phyloP scores from a whole-genome alignment of 1,284 basidiomycete species.

The Puccinia horiana region DNA sequence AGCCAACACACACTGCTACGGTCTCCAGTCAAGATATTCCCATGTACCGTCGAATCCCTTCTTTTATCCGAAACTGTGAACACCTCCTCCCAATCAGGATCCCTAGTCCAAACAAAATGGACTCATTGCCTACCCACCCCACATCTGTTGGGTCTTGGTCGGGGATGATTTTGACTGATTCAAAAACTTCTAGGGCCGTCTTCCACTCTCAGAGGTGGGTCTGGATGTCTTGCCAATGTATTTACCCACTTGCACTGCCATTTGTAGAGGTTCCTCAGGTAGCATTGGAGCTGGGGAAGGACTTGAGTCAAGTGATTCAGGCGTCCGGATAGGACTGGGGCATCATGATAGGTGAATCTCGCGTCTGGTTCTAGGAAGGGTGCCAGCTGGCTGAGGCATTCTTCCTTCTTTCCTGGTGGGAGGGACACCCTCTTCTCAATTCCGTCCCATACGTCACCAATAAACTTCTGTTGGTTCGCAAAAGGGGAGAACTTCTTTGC shows the following conservation, averaged over 20 bases:
- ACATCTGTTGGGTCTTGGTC: background rate
- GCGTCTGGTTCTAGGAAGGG: background rate
- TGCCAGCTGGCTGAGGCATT: background rate
- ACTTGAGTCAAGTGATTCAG: background rate
- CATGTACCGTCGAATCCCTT: background rate
- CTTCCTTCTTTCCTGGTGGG: too few species aligned
- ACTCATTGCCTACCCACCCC: background rate
- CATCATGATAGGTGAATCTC: background rate
- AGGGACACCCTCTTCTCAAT: too few species aligned
- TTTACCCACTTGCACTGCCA: background rate
- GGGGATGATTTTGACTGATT: background rate
- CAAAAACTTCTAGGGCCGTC: background rate
- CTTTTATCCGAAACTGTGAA: too few species aligned
- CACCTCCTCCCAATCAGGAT: too few species aligned
- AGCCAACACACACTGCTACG: background rate
- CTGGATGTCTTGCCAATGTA: background rate
- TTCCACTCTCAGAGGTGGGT: background rate
- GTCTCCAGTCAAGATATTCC: background rate
- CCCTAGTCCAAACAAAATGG: too few species aligned
- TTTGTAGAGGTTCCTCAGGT: background rate
- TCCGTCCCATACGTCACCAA: too few species aligned
- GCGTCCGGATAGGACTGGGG: too few species aligned
- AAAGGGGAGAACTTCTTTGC: slow-evolving; percentile 7
- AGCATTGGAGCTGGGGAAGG: background rate
- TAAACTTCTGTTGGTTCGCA: too few species aligned